phyloP scores from a whole-genome alignment of 1,139 yeast species.

The Zhuliangozyma blackwelliae region DNA sequence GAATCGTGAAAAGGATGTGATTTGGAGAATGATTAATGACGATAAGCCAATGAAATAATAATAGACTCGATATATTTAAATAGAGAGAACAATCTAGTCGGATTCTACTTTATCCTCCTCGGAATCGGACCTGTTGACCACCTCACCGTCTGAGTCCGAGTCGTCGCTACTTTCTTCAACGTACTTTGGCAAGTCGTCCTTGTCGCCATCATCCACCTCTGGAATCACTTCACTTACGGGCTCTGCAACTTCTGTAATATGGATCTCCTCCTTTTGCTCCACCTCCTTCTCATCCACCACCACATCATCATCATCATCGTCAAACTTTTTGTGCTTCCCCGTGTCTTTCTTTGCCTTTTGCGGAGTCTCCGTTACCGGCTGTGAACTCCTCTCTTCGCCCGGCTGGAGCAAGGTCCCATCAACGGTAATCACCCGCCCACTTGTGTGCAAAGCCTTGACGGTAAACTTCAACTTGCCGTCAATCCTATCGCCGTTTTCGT shows the following conservation, averaged over 20 bases:
- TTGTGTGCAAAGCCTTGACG: conserved; percentile 65
- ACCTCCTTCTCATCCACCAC: conserved; percentile 1
- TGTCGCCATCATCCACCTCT: conserved; percentile 17
- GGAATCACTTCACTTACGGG: conserved; percentile 8
- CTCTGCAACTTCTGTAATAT: conserved; percentile 23
- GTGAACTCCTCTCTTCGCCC: conserved; percentile 53
- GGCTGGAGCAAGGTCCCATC: conserved; percentile 77
- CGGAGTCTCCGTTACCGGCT: conserved; percentile 39
- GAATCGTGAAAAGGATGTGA: conserved; percentile 50
- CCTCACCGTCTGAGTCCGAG: conserved; percentile 23
- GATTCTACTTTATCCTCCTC: conserved; percentile 21
- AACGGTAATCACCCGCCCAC: conserved; percentile 78
- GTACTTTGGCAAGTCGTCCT: conserved; percentile 18
- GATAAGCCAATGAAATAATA: conserved; percentile 34
- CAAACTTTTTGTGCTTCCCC: conserved; percentile 41
- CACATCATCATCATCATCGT: conserved; percentile 26
- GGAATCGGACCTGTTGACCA: conserved; percentile 28
- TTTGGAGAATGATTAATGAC: conserved; percentile 74
- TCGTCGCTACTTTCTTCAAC: conserved; percentile 17
- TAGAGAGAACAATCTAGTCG: conserved; percentile 12
- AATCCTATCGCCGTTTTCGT: conserved; percentile 63
- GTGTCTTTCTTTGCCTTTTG: not conserved
- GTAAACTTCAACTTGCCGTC: conserved; percentile 80
- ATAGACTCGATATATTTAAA: conserved; percentile 5
- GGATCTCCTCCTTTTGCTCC: conserved; percentile 11